phyloP scores from a whole-genome alignment of 2,329 filamentous ascomycete species.

The Cordyceps cateniannulata region DNA sequence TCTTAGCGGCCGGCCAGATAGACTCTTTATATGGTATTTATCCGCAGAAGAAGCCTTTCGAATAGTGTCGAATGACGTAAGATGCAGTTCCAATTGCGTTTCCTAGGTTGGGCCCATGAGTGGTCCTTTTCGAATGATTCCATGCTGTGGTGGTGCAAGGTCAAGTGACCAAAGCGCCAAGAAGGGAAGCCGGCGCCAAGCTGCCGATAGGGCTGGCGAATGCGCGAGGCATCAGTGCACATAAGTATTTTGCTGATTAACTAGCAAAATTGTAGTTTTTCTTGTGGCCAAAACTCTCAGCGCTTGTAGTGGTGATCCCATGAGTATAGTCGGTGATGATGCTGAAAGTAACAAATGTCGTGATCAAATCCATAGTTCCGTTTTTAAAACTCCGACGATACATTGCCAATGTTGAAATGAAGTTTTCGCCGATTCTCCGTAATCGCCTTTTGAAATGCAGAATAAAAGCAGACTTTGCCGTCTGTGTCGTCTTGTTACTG shows the following conservation, averaged over 20 bases:
- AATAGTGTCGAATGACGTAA: not conserved
- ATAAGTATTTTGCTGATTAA: not conserved
- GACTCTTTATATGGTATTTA: not conserved
- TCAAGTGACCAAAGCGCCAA: too few species aligned
- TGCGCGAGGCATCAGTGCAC: not conserved
- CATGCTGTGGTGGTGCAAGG: not conserved
- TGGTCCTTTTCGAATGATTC: not conserved
- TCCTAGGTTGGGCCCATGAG: not conserved
- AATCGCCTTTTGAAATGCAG: slow-evolving; percentile 7
- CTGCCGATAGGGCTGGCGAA: not conserved
- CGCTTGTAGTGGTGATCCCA: not conserved
- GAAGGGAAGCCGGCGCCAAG: not conserved
- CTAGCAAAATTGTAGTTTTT: not conserved
- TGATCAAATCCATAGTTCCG: slow-evolving; percentile 2
- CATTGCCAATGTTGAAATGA: slow-evolving; percentile 1
- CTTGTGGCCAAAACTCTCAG: not conserved
- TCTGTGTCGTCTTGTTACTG: not conserved
- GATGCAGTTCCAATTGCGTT: not conserved
- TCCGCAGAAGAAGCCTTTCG: not conserved
- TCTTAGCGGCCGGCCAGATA: not conserved
- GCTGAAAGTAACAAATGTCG: slow-evolving; percentile 5
- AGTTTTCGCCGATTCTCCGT: slow-evolving; percentile 6
- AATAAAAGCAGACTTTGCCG: not conserved
- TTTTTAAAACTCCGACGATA: not conserved
- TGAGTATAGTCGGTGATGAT: not conserved